Base-by-base conservation (phyloP, 305 asterid genomes). In the Fraxinus velutina region DNA sequence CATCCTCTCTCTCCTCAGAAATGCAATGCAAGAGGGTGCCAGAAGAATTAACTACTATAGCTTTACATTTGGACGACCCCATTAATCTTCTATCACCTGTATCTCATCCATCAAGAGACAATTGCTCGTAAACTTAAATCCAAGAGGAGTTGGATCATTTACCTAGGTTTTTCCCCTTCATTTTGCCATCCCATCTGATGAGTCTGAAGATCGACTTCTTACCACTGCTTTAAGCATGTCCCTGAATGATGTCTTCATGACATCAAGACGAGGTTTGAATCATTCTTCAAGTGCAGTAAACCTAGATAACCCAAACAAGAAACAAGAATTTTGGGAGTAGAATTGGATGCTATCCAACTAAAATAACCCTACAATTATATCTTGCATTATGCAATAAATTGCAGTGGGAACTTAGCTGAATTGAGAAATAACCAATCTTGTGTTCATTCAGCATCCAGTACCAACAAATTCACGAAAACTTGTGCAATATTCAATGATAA, bases 31-130 rank as follows among this genome's bases (percentile, higher is more conserved):
- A 50, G 19, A 50, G 19, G 7, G 60, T 47, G 57, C 6, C 57
- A 47, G 19, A 47, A 47, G 57, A 47, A 47, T 47, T 47, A 47
- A 47, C 21, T 50, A 50, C 60, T 50, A 50, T 15, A 50, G 17
- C 60, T 50, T 15, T 50, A 50, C 52, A 42, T 42, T 42, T 42
- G 52, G 52, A 42, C 50, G 50, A 47, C 2, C 22, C 3, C 64
- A 0, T 60, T 60, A 21, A 60, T 60, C 70, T 19, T 60, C 70
- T 0, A 7, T 19, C 30, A 6, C 13, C 70, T 76, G 70, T 17
- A 76, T 44, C 66, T 76, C 66, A 15, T 52, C 79, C 79, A 76
- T 76, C 79, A 47, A 17, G 19, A 76, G 22, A 55, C 79, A 64
- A 42, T 76, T 50, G 29, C 71, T 76, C 9, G 42, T 76, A 50